Evolutionary conservation across 202 grass and related monocot genomes (phyloP).

Genomic region (Carex arenaria): DNA sequence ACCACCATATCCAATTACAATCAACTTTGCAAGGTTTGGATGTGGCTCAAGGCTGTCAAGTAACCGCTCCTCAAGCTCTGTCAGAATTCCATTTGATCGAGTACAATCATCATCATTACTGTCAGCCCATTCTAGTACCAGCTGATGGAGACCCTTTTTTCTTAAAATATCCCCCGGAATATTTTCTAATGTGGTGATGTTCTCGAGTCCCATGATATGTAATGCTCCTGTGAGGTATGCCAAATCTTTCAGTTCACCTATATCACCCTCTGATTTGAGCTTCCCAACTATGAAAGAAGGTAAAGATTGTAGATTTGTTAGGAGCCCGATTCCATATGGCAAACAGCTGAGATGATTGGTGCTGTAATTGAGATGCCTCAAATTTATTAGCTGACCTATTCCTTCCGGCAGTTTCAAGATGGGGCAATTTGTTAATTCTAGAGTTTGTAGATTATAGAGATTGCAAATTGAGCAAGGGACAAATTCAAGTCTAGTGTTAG

Average conservation of each 20-base stretch:
- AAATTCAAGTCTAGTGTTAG: not conserved
- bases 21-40: not conserved
- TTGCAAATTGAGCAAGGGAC: slow-evolving; percentile 23
- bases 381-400: slow-evolving; percentile 9
- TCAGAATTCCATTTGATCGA: not conserved
- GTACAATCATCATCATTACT: not conserved
- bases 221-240: slow-evolving; percentile 21
- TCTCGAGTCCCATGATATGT: slow-evolving; percentile 17
- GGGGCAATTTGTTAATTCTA: slow-evolving; percentile 12
- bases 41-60: slow-evolving; percentile 31
- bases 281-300: not conserved
- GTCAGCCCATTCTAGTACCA: slow-evolving; percentile 12
- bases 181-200: not conserved
- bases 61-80: not conserved
- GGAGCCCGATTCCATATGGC: not conserved
- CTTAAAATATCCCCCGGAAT: not conserved
- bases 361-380: slow-evolving; percentile 24
- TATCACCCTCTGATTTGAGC: not conserved
- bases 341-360: not conserved
- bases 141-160: not conserved
- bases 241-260: slow-evolving; percentile 27
- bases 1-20: slow-evolving; percentile 16
- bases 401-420: slow-evolving; percentile 13
- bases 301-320: slow-evolving; percentile 20
- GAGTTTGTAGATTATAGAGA: slow-evolving; percentile 23